Base-by-base conservation (phyloP, 805 yeast genomes). In the Cyberlindnera xylosilytica region DNA sequence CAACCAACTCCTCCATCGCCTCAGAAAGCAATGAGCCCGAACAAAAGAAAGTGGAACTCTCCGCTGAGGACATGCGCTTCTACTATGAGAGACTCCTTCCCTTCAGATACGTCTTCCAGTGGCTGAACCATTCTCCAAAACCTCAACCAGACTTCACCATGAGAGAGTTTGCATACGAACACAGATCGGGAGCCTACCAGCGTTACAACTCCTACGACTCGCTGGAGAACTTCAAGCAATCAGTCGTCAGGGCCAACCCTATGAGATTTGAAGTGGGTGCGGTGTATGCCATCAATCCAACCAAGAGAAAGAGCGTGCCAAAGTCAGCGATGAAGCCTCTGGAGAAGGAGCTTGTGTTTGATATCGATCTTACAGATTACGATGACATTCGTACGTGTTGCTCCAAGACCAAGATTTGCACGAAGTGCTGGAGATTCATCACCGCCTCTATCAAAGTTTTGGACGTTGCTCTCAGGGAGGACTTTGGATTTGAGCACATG, bases 311-410 rank as follows among this genome's bases (percentile, higher is more conserved):
- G 56, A 72, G 80, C 8, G 69, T 88, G 13, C 78, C 95, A 16
- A 86, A 86, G 53, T 73, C 73, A 23, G 83, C 87, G 18, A 78
- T 89, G 82, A 81, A 79, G 54, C 93, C 99, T 1, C 55, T 83
- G 26, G 72, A 78, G 51, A 93, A 93, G 62, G 99, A 93, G 61
- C 71, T 93, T 44, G 96, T 90, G 6, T 84, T 93, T 51, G 99
- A 93, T 79, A 91, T 93, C 51, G 99, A 93, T 82, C 79, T 93
- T 72, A 93, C 97, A 20, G 99, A 93, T 68, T 93, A 93, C 62
- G 98, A 91, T 64, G 85, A 82, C 20, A 77, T 87, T 52, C 80
- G 99, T 66, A 91, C 97, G 0, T 93, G 99, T 64, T 93, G 99
- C 62, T 69, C 79, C 11, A 90, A 85, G 34, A 88, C 96, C 1